Conservation (phyloP, 2,329 filamentous ascomycete species). For the Ophiostoma sp. region DNA sequence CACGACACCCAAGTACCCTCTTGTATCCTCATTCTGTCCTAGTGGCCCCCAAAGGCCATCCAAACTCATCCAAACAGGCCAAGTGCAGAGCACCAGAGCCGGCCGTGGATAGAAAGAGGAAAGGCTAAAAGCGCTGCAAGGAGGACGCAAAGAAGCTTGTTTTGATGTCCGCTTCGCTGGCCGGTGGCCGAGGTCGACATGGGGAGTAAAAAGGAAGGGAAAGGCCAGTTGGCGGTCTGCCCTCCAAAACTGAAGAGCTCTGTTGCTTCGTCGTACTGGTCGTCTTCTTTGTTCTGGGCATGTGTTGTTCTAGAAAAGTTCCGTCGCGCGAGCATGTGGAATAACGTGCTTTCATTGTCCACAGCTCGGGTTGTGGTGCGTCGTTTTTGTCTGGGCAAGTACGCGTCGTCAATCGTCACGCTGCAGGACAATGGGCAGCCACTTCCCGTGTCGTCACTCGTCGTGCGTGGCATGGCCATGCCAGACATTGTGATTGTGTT, state of each 20-base stretch:
- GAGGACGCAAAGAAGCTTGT: neutral
- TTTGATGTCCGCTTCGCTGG: neutral
- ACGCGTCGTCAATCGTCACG: neutral
- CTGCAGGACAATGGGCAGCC: neutral
- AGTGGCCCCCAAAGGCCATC: neutral
- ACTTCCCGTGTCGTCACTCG: neutral
- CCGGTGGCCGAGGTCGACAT: neutral
- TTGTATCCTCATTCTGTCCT: neutral
- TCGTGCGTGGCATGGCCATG: neutral
- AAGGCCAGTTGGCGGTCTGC: neutral
- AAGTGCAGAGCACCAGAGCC: neutral
- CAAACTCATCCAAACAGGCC: too few species aligned
- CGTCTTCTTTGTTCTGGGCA: neutral
- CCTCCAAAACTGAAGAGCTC: neutral
- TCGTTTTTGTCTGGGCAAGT: neutral
- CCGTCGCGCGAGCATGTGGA: slow-evolving; percentile 2
- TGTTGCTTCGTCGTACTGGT: neutral
- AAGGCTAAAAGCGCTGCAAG: neutral
- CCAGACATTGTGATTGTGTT: neutral
- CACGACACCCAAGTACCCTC: neutral
- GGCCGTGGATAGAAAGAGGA: neutral
- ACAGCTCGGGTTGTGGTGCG: neutral
- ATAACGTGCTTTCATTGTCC: neutral
- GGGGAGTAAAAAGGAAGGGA: neutral
- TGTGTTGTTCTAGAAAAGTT: neutral